phyloP scores from a whole-genome alignment of 1,284 basidiomycete genomes.

The Puccinia hordei region DNA sequence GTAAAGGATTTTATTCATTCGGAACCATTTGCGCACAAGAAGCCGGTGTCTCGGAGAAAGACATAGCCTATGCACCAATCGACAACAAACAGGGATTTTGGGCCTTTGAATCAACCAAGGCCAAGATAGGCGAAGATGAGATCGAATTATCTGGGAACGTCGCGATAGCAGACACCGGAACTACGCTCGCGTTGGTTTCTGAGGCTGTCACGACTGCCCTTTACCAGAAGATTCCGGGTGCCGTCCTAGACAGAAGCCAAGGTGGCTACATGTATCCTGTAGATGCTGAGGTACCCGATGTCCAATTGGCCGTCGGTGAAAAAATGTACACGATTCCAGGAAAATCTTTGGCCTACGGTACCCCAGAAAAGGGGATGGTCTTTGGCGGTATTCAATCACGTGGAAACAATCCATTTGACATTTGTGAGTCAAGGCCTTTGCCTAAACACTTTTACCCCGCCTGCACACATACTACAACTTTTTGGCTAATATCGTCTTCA shows the following conservation, averaged over 20 bases:
- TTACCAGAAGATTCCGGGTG: conserved; percentile 59
- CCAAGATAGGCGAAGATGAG: conserved; percentile 56
- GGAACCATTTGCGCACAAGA: conserved; percentile 56
- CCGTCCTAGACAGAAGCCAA: conserved; percentile 58
- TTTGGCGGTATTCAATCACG: conserved; percentile 61
- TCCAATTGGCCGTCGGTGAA: conserved; percentile 60
- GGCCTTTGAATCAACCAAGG: conserved; percentile 44
- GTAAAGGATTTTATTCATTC: conserved; percentile 60
- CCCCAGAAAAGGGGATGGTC: conserved; percentile 58
- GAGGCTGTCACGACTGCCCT: conserved; percentile 58
- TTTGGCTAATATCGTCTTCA: background rate
- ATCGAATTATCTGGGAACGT: conserved; percentile 58
- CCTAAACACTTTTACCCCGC: background rate
- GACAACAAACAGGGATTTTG: conserved; percentile 54
- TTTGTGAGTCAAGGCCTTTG: conserved; percentile 59
- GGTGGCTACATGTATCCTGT: conserved; percentile 61
- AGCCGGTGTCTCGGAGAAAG: conserved; percentile 43
- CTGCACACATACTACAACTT: background rate
- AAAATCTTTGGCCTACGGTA: conserved; percentile 49
- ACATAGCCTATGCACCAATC: conserved; percentile 51
- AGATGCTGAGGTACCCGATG: conserved; percentile 58
- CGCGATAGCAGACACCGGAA: conserved; percentile 62
- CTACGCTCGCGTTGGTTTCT: conserved; percentile 60
- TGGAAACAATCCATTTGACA: conserved; percentile 60
- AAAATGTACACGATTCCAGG: conserved; percentile 55